Evolutionary conservation across 148 eudicot species (phyloP).

Genomic region (Polygonum aviculare): DNA sequence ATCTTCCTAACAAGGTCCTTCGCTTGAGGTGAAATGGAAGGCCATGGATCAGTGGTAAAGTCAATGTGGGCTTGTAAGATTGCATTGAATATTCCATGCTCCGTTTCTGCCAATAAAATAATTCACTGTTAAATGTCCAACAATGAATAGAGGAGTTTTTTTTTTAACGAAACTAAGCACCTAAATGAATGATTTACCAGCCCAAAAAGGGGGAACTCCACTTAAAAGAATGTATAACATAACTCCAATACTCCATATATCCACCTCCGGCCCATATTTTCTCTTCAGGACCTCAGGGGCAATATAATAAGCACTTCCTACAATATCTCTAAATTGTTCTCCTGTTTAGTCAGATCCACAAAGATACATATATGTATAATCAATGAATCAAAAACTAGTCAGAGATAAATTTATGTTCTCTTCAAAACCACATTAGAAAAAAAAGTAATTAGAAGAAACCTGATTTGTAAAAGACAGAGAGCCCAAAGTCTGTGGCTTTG

Average conservation of each 20-base stretch:
- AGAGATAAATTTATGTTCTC: not conserved
- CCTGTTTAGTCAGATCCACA: conserved; percentile 30
- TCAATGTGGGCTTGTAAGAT: conserved; percentile 78
- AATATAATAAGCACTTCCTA: conserved; percentile 57
- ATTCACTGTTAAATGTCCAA: not conserved
- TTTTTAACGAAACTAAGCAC: not conserved
- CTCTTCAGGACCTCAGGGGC: conserved; percentile 61
- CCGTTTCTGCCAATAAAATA: conserved; percentile 51
- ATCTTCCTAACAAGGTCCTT: conserved; percentile 92
- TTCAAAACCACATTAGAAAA: not conserved
- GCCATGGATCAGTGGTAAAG: conserved; percentile 93
- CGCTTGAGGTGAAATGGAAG: conserved; percentile 71
- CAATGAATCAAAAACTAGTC: not conserved
- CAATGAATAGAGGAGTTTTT: not conserved
- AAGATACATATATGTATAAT: not conserved
- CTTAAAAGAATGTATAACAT: conserved; percentile 43
- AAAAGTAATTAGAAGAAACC: conserved; percentile 22
- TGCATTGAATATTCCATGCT: conserved; percentile 92
- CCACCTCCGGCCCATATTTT: conserved; percentile 55
- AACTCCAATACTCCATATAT: conserved; percentile 56
- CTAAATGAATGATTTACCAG: conserved; percentile 30
- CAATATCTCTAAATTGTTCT: conserved; percentile 50
- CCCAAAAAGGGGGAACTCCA: conserved; percentile 65
- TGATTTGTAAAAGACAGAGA: conserved; percentile 82
- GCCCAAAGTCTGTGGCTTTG: conserved; percentile 87